Evolutionary conservation across 2,329 filamentous ascomycete genomes (phyloP).

Genomic region (Sporothrix protearum): DNA sequence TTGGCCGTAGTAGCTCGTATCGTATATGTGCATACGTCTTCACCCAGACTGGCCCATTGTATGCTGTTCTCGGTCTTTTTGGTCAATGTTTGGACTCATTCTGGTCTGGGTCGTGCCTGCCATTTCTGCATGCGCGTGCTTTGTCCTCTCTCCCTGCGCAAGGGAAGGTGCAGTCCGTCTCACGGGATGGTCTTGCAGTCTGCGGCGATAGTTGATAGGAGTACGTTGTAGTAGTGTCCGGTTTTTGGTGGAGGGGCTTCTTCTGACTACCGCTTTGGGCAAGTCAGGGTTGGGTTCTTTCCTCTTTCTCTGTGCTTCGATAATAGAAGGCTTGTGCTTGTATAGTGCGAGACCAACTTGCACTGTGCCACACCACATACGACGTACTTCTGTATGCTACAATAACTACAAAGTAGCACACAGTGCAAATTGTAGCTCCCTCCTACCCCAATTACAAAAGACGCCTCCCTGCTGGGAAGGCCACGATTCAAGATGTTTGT

Average conservation of each 20-base stretch:
- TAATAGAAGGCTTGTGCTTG: slow-evolving; percentile 8
- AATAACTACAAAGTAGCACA: background rate
- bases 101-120: background rate
- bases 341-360: background rate
- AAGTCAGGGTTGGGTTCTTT: slow-evolving; percentile 1
- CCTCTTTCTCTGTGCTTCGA: background rate
- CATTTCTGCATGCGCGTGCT: background rate
- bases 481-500: slow-evolving; percentile 22
- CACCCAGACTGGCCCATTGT: background rate
- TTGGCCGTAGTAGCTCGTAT: background rate
- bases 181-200: background rate
- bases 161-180: background rate
- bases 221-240: too few relatives aligned
- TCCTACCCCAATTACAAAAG: background rate
- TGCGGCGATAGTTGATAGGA: background rate
- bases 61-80: background rate
- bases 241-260: background rate
- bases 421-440: background rate
- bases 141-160: background rate
- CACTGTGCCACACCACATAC: background rate
- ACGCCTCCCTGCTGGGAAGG: slow-evolving; percentile 16
- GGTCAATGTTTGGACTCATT: background rate
- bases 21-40: background rate
- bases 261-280: slow-evolving; percentile 9
- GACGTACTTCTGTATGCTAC: background rate